A percentile compares a stretch with the other conserved stretches of the same genome.
Conservation (phyloP, 805 yeast species). For the Ogataea paradorogensis region DNA sequence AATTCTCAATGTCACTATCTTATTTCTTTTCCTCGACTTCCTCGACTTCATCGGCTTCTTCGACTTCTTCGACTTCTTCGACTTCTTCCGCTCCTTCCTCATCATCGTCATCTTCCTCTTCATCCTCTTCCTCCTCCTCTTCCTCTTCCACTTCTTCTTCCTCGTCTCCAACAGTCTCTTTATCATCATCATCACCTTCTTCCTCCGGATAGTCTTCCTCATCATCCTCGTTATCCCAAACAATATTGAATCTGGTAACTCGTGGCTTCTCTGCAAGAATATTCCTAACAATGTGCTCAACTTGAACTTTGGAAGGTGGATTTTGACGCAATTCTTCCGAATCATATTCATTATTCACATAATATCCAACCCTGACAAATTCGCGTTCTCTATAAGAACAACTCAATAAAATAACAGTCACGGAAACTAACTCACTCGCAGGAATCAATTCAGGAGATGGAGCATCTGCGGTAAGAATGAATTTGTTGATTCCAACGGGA, state of each 20-base stretch:
- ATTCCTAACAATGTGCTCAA: slow-evolving; percentile 90
- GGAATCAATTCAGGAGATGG: slow-evolving; percentile 96
- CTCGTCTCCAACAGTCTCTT: slow-evolving; percentile 54
- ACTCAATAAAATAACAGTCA: slow-evolving; percentile 87
- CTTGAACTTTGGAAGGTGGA: slow-evolving; percentile 91
- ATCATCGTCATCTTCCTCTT: slow-evolving; percentile 17
- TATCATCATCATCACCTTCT: slow-evolving; percentile 53
- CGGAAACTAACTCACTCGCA: slow-evolving; percentile 90
- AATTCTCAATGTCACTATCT: slow-evolving; percentile 8
- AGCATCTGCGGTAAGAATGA: slow-evolving; percentile 90
- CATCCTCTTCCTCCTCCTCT: slow-evolving; percentile 40
- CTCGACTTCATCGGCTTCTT: slow-evolving; percentile 25
- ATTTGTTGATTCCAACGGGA: slow-evolving; percentile 95
- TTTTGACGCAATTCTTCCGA: slow-evolving; percentile 88
- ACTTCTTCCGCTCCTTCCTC: slow-evolving; percentile 32
- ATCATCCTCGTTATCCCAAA: slow-evolving; percentile 75
- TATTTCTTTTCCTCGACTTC: slow-evolving; percentile 27
- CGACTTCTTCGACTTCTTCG: slow-evolving; percentile 25
- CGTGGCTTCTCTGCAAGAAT: slow-evolving; percentile 96
- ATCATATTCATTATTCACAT: slow-evolving; percentile 96
- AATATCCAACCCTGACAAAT: slow-evolving; percentile 96
- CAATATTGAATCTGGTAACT: slow-evolving; percentile 93
- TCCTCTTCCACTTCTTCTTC: slow-evolving; percentile 46
- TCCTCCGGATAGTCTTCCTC: slow-evolving; percentile 73
- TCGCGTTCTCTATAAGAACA: slow-evolving; percentile 93